A percentile compares a stretch with the other conserved stretches of the same genome.
phyloP scores from a whole-genome alignment of 2,329 filamentous ascomycete species.

The Fusarium irregulare region DNA sequence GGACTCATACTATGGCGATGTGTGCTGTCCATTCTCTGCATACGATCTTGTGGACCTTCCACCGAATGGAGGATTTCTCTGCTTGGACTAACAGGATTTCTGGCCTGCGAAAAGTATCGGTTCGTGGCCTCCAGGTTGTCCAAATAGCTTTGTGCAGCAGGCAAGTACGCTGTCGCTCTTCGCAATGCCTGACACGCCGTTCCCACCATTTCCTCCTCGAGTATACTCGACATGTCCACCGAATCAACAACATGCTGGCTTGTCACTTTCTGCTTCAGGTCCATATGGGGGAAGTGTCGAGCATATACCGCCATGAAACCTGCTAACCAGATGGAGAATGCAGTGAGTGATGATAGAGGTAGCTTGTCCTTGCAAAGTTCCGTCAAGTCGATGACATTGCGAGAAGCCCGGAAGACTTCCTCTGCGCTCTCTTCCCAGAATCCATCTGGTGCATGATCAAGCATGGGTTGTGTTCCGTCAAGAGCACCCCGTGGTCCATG shows the following conservation, averaged over 20 bases:
- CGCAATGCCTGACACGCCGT: slow-evolving; percentile 31
- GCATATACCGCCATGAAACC: slow-evolving; percentile 75
- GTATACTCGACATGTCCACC: neutral
- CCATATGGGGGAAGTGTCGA: slow-evolving; percentile 75
- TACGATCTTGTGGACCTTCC: slow-evolving; percentile 7
- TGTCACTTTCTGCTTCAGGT: slow-evolving; percentile 55
- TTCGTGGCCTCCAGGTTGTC: slow-evolving; percentile 28
- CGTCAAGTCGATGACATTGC: slow-evolving; percentile 73
- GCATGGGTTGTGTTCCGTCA: neutral
- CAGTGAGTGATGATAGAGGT: slow-evolving; percentile 74
- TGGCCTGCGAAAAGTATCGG: slow-evolving; percentile 25
- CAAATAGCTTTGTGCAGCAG: slow-evolving; percentile 33
- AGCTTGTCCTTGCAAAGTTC: slow-evolving; percentile 70
- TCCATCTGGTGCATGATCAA: neutral
- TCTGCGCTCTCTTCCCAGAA: slow-evolving; percentile 10
- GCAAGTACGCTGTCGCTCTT: slow-evolving; percentile 27
- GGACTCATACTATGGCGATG: slow-evolving; percentile 20
- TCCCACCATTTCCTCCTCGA: slow-evolving; percentile 17
- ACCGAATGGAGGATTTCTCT: slow-evolving; percentile 12
- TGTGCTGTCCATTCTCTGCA: neutral
- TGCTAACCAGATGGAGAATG: slow-evolving; percentile 75
- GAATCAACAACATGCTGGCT: neutral
- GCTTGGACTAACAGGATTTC: neutral
- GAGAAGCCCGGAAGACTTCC: slow-evolving; percentile 60
- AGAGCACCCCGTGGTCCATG: neutral